These are phyloP conservation scores for Cryptococcus jaspeensis DNA, from an alignment of 1,284 basidiomycete species.

Conservation along the genomic window DNA sequence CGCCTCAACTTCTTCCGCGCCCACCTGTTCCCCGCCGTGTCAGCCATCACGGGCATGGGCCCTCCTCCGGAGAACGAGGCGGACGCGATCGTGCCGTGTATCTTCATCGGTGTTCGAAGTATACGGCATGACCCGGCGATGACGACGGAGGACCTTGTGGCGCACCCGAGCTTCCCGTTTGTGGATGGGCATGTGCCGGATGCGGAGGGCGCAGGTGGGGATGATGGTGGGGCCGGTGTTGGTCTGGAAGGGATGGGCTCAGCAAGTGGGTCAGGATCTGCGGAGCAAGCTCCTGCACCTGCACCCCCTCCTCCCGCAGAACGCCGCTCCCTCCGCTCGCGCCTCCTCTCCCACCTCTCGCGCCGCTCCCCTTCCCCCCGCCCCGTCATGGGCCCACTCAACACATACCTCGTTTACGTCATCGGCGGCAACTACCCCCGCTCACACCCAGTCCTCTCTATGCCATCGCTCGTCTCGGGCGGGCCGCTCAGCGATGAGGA, in stretches of 20 bases:
- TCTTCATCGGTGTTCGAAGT: slow-evolving; percentile 49
- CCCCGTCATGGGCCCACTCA: slow-evolving; percentile 21
- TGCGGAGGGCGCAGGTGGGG: not conserved
- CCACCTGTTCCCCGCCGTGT: slow-evolving; percentile 44
- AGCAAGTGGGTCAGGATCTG: not conserved
- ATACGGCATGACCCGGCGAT: slow-evolving; percentile 36
- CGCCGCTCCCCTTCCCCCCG: slow-evolving; percentile 4
- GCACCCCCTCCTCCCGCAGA: slow-evolving; percentile 3
- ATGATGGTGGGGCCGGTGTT: not conserved
- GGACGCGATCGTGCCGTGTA: slow-evolving; percentile 42
- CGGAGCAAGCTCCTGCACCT: not conserved
- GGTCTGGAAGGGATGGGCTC: not conserved
- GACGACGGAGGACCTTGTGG: slow-evolving; percentile 41
- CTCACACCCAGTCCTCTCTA: slow-evolving; percentile 76
- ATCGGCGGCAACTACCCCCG: slow-evolving; percentile 78
- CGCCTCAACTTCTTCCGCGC: slow-evolving; percentile 52
- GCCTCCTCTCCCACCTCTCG: not conserved
- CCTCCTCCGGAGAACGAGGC: not conserved
- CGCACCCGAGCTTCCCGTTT: slow-evolving; percentile 44
- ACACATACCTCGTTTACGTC: slow-evolving; percentile 50
- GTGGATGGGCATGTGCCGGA: slow-evolving; percentile 34
- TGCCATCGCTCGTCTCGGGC: slow-evolving; percentile 62
- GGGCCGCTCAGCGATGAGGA: slow-evolving; percentile 57
- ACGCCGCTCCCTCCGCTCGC: not conserved
- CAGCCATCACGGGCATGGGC: slow-evolving; percentile 14